These are phyloP conservation scores for Solanum infundibuliforme DNA, from an alignment of 257 asterid genomes.

Conservation along the genomic window DNA sequence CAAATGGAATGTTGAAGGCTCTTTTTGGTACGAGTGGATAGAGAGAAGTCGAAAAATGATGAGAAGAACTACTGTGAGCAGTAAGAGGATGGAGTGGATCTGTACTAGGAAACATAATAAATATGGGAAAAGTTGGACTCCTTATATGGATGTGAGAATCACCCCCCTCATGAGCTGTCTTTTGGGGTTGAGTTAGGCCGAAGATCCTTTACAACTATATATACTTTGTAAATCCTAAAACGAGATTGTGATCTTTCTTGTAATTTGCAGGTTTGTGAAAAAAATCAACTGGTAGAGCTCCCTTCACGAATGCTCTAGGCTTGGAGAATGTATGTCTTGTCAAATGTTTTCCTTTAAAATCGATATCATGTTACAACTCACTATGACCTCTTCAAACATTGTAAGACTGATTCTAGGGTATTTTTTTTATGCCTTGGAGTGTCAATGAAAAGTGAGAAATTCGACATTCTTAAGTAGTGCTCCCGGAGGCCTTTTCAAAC, in stretches of 20 bases:
- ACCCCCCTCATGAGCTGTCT: neutral
- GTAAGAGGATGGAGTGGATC: too few relatives aligned
- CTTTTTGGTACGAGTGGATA: too few relatives aligned
- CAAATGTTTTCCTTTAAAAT: conserved; percentile 2
- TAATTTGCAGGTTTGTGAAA: neutral
- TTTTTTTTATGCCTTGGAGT: neutral
- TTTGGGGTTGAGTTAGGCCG: neutral
- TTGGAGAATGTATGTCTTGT: conserved; percentile 60
- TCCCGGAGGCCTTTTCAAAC: neutral
- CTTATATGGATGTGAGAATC: neutral
- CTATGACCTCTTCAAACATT: neutral
- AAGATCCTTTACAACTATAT: neutral
- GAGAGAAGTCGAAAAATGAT: too few relatives aligned
- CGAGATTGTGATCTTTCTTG: neutral
- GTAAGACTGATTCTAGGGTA: neutral
- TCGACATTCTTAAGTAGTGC: neutral
- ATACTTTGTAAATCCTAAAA: neutral
- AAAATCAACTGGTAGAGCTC: conserved; percentile 79
- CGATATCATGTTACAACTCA: conserved; percentile 1
- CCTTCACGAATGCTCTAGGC: conserved; percentile 88
- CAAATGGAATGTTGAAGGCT: too few relatives aligned
- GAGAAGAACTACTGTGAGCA: too few relatives aligned
- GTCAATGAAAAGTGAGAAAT: neutral
- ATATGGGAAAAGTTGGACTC: neutral
- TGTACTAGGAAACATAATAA: too few relatives aligned